Base-by-base conservation (phyloP, 345 rosid genomes). In the Hibiscus syriacus region DNA sequence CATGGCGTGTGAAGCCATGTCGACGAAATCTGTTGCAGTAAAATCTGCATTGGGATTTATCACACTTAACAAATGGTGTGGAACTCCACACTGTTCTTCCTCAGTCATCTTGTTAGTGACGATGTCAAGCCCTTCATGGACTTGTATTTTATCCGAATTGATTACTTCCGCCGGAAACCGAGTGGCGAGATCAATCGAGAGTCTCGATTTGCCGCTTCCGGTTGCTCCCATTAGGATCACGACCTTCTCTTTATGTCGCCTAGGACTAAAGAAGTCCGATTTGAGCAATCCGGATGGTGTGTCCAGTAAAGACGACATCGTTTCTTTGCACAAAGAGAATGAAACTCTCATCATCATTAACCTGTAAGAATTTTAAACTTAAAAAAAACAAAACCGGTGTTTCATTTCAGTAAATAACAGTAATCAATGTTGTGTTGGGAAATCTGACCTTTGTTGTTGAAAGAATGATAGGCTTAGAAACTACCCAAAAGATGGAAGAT, bases 151-250 rank as follows among this genome's bases (percentile, higher is more conserved):
- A 54, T 92, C 98, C 0, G 98, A 85, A 30, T 90, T 92, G 20
- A 90, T 82, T 57, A 92, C 80, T 70, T 92, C 97, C 0, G 82
- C 85, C 0, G 85, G 84, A 63, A 85, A 85, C 48, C 73, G 85
- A 39, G 80, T 74, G 1, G 97, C 97, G 0, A 92, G 77, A 64
- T 88, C 93, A 7, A 90, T 66, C 5, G 98, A 92, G 38, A 92
- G 93, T 2, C 86, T 78, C 16, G 98, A 90, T 66, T 92, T 92
- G n/a, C 98, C 96, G 0, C 89, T 71, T 14, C 97, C 97, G 0
- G 98, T 92, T 5, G 86, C 89, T 30, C 98, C 98, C 85, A 88
- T 58, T 53, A 88, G 59, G 64, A 87, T 72, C 55, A 92, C 75
- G 20, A 84, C 80, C 84, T 88, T 92, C 14, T 87, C 85, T 69